These are phyloP conservation scores for Cladophialophora carrionii DNA, from an alignment of 2,329 filamentous ascomycete species.

Conservation along the genomic window DNA sequence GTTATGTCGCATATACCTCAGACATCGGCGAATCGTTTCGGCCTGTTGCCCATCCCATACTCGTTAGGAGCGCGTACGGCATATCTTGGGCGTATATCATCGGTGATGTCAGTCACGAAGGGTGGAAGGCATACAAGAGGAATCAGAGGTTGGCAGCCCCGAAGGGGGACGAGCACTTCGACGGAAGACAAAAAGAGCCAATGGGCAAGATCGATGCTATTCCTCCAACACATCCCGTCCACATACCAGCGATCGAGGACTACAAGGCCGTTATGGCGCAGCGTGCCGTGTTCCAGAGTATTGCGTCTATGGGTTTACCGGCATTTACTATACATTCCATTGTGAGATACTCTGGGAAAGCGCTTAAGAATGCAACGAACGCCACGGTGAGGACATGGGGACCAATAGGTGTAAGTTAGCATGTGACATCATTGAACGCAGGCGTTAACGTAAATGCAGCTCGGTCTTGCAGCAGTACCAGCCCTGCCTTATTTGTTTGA, in stretches of 20 bases:
- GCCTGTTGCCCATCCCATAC: conserved; percentile 81
- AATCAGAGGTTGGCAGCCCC: conserved; percentile 79
- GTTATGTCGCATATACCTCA: conserved; percentile 95
- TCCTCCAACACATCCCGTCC: conserved; percentile 43
- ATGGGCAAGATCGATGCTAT: conserved; percentile 58
- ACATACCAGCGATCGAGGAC: conserved; percentile 77
- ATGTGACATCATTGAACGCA: background rate
- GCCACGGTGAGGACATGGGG: conserved; percentile 76
- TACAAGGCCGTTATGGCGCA: conserved; percentile 90
- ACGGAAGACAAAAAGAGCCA: conserved; percentile 38
- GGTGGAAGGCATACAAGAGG: conserved; percentile 89
- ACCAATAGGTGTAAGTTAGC: conserved; percentile 77
- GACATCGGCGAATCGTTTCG: conserved; percentile 97
- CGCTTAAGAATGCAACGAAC: conserved; percentile 83
- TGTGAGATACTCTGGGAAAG: conserved; percentile 82
- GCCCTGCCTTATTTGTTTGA: conserved; percentile 51
- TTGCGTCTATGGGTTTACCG: conserved; percentile 92
- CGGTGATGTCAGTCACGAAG: conserved; percentile 89
- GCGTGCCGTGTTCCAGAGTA: conserved; percentile 82
- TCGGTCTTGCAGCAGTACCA: conserved; percentile 57
- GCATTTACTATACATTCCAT: conserved; percentile 93
- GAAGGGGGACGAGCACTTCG: conserved; percentile 52
- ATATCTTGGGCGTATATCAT: conserved; percentile 91
- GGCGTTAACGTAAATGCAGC: conserved; percentile 46
- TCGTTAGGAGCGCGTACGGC: conserved; percentile 82